These are phyloP conservation scores for Solanum pennellii DNA, from an alignment of 257 asterid species.

Conservation along the genomic window DNA sequence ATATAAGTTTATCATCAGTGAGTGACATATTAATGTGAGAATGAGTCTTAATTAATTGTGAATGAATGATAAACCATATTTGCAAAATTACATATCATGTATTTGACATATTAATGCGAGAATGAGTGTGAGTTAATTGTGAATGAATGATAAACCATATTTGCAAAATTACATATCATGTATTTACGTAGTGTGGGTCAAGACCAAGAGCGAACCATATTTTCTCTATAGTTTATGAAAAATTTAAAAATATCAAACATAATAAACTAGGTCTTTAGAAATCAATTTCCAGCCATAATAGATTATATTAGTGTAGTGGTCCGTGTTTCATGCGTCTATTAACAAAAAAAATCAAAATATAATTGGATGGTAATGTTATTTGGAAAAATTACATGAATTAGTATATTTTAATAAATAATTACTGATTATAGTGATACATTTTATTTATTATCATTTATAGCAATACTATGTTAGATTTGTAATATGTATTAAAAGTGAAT, in stretches of 20 bases:
- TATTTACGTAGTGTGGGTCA: not conserved
- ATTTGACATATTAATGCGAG: not conserved
- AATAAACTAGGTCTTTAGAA: not conserved
- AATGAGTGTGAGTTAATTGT: not conserved
- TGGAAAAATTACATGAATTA: too few relatives aligned
- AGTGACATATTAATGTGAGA: not conserved
- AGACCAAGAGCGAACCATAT: not conserved
- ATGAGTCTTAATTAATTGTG: not conserved
- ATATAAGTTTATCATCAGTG: not conserved
- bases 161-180: not conserved
- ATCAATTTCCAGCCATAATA: not conserved
- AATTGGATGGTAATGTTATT: not conserved
- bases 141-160: not conserved
- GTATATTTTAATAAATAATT: too few relatives aligned
- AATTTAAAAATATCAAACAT: not conserved
- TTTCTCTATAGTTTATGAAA: not conserved
- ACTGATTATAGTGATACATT: too few relatives aligned
- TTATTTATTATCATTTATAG: too few relatives aligned
- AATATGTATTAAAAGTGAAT: too few relatives aligned
- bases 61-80: not conserved
- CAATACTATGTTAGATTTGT: too few relatives aligned
- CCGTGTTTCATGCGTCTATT: not conserved
- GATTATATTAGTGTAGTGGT: not conserved
- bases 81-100: not conserved
- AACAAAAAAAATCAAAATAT: not conserved